phyloP scores from a whole-genome alignment of 2,329 filamentous ascomycete genomes.

The Moelleriella libera region DNA sequence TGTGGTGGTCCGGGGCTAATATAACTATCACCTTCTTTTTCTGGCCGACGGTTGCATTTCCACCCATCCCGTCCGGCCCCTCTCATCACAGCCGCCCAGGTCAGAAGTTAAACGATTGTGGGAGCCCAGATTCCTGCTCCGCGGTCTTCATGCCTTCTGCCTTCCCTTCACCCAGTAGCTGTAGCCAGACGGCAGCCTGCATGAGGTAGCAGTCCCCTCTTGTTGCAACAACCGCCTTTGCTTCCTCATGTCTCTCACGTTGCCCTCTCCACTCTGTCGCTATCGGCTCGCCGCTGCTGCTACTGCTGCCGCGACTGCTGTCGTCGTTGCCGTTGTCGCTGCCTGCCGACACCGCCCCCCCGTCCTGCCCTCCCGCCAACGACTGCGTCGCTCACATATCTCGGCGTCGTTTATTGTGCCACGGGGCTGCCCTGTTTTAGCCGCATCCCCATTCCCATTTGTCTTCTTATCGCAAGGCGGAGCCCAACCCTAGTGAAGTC shows the following conservation, averaged over 20 bases:
- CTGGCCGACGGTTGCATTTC: slow-evolving; percentile 5
- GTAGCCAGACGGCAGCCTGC: slow-evolving; percentile 1
- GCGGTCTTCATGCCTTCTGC: neutral
- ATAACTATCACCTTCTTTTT: slow-evolving; percentile 6
- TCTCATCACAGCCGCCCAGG: slow-evolving; percentile 1
- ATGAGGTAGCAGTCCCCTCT: slow-evolving; percentile 4
- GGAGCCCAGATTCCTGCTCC: slow-evolving; percentile 1
- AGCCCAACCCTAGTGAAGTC: slow-evolving; percentile 8
- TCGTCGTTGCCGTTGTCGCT: no score
- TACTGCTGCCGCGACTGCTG: slow-evolving; percentile 19
- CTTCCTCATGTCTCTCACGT: slow-evolving; percentile 1
- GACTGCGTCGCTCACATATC: neutral
- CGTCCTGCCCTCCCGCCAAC: neutral
- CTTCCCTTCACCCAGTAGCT: slow-evolving; percentile 1
- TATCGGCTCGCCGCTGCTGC: slow-evolving; percentile 47
- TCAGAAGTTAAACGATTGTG: neutral
- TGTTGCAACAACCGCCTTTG: slow-evolving; percentile 1
- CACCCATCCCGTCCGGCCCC: slow-evolving; percentile 1
- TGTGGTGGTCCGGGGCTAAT: slow-evolving; percentile 3
- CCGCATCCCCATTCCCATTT: neutral
- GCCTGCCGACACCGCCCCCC: no score
- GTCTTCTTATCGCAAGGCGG: slow-evolving; percentile 5
- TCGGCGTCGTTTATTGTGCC: neutral
- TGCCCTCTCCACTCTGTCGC: neutral
- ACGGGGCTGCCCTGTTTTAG: neutral